phyloP scores from a whole-genome alignment of 108 stramenopile genomes.

The Cylindrotheca closterium region DNA sequence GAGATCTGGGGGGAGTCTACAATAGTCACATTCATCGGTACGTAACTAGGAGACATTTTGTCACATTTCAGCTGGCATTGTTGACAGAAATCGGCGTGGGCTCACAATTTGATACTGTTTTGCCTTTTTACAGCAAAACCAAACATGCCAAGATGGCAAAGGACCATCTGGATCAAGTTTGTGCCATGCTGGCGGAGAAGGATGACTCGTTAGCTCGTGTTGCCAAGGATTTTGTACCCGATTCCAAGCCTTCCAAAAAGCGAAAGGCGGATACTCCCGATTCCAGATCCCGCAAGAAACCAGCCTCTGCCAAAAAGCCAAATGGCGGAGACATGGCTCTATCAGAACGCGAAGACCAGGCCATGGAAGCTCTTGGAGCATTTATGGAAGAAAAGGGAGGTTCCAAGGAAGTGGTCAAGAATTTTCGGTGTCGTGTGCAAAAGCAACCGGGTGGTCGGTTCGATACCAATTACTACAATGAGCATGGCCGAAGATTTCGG shows the following conservation, averaged over 20 bases:
- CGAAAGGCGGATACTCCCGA: slow-evolving; percentile 11
- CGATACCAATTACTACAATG: slow-evolving; percentile 70
- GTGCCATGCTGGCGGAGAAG: slow-evolving; percentile 57
- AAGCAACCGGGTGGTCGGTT: slow-evolving; percentile 25
- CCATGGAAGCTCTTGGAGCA: slow-evolving; percentile 52
- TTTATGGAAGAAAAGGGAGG: slow-evolving; percentile 77
- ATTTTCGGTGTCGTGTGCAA: slow-evolving; percentile 38
- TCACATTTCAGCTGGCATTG: no score
- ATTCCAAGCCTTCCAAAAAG: slow-evolving; percentile 24
- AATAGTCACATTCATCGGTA: slow-evolving; percentile 73
- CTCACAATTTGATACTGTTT: slow-evolving; percentile 1
- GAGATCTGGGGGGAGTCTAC: slow-evolving; percentile 81
- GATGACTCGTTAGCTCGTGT: slow-evolving; percentile 62
- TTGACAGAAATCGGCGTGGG: neutral
- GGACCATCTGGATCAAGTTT: slow-evolving; percentile 55
- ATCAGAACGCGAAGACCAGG: slow-evolving; percentile 68
- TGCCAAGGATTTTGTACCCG: slow-evolving; percentile 45
- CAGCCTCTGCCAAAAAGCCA: slow-evolving; percentile 32
- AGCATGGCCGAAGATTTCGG: slow-evolving; percentile 64
- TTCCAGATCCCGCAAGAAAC: neutral
- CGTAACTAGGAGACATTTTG: slow-evolving; percentile 15
- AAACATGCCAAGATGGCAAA: slow-evolving; percentile 63
- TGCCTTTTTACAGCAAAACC: slow-evolving; percentile 49
- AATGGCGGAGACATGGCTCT: slow-evolving; percentile 40
- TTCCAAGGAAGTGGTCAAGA: slow-evolving; percentile 15